Conservation (phyloP, 441 rosid genomes). For the Populus hybrid region DNA sequence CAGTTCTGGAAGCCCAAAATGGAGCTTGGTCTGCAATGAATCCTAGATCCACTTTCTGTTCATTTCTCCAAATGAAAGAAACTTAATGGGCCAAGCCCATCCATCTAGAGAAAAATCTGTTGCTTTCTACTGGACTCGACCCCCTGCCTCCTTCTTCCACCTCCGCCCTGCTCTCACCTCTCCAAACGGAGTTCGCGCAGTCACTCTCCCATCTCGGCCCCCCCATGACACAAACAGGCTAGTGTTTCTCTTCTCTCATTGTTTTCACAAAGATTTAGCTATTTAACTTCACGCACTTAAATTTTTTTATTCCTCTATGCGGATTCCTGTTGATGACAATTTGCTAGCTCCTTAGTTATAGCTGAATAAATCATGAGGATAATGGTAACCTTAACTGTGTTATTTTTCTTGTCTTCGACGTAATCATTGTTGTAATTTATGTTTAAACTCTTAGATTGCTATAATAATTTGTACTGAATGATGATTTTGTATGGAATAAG, state of each 20-base stretch:
- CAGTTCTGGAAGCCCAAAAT: background rate
- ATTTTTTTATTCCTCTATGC: background rate
- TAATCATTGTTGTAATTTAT: background rate
- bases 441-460: background rate
- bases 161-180: background rate
- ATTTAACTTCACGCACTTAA: background rate
- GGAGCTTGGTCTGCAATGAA: background rate
- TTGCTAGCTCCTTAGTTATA: background rate
- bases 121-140: background rate
- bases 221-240: background rate
- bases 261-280: background rate
- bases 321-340: background rate
- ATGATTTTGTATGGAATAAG: background rate
- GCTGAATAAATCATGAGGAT: background rate
- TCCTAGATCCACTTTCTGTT: background rate
- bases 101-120: background rate
- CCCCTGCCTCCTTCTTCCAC: background rate
- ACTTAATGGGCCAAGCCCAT: background rate
- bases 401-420: background rate
- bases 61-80: background rate
- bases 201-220: background rate
- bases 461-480: background rate
- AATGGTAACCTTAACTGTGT: background rate
- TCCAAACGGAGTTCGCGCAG: constrained; percentile 5
- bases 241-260: background rate